Percentiles rank a stretch among this genome's conserved stretches.
phyloP scores from a whole-genome alignment of 148 eudicot species.

The Amaranthus cruentus region DNA sequence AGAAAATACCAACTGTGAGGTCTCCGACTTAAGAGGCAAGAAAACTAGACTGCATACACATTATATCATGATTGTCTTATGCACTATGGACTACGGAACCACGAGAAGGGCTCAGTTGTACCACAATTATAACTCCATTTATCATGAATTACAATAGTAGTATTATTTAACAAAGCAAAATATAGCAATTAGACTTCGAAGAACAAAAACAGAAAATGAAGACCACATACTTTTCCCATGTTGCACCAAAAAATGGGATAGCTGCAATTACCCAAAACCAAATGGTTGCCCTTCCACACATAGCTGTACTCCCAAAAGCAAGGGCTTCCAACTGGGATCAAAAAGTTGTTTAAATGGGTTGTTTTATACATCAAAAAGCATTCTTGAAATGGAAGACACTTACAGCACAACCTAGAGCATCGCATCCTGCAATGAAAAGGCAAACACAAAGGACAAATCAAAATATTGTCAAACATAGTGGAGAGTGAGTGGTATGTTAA shows the following conservation, averaged over 20 bases:
- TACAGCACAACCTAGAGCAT: slow-evolving; percentile 91
- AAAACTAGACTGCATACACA: no score
- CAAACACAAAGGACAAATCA: slow-evolving; percentile 14
- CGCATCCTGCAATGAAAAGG: slow-evolving; percentile 64
- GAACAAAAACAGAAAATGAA: slow-evolving; percentile 13
- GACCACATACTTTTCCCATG: slow-evolving; percentile 87
- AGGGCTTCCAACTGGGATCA: slow-evolving; percentile 67
- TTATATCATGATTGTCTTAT: no score
- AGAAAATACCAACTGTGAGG: no score
- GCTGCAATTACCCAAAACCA: slow-evolving; percentile 92
- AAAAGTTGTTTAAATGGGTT: neutral
- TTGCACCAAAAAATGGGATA: slow-evolving; percentile 81
- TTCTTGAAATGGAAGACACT: slow-evolving; percentile 24
- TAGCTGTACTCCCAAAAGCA: slow-evolving; percentile 85
- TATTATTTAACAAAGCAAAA: neutral
- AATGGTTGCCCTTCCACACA: slow-evolving; percentile 81
- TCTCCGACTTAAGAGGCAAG: neutral
- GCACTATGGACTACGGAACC: neutral
- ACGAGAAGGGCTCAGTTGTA: neutral
- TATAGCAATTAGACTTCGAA: neutral
- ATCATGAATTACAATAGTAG: neutral
- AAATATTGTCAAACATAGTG: neutral
- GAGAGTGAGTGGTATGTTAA: neutral
- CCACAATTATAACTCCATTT: neutral
- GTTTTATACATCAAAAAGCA: slow-evolving; percentile 1